These are phyloP conservation scores for Capsicum rhomboideum DNA, from an alignment of 257 asterid species.

Conservation along the genomic window DNA sequence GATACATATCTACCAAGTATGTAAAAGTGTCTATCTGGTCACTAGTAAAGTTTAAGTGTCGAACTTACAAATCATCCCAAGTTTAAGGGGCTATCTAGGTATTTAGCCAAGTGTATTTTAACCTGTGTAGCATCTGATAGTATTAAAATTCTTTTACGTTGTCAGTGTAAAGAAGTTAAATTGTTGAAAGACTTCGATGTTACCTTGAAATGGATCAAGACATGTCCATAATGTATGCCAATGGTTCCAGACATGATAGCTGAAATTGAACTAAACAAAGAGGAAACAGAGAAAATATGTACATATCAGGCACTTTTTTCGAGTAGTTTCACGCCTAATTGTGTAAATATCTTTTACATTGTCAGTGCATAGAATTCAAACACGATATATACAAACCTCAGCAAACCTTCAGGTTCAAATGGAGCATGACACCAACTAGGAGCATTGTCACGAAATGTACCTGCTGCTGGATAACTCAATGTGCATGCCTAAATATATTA, in stretches of 20 bases:
- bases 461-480: constrained; percentile 53
- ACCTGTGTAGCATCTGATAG: neutral
- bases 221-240: constrained; percentile 89
- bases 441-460: constrained; percentile 53
- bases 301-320: neutral
- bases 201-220: constrained; percentile 74
- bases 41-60: too few species aligned
- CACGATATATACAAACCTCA: constrained; percentile 32
- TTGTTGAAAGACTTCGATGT: neutral
- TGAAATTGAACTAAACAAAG: constrained; percentile 51
- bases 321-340: neutral
- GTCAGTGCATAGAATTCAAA: neutral
- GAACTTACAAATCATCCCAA: too few species aligned
- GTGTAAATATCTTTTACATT: neutral
- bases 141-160: neutral
- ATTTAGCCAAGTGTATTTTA: neutral
- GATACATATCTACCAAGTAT: too few species aligned
- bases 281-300: neutral
- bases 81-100: too few species aligned
- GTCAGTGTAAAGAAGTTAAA: neutral
- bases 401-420: constrained; percentile 82
- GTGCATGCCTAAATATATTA: constrained; percentile 58
- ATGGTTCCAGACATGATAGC: constrained; percentile 75
- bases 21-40: too few species aligned
- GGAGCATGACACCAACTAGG: constrained; percentile 84